Evolutionary conservation across 768 basidiomycete species (phyloP), one percentile per base, ranked within the genome.

Genomic region (Tricholoma furcatifolium): DNA sequence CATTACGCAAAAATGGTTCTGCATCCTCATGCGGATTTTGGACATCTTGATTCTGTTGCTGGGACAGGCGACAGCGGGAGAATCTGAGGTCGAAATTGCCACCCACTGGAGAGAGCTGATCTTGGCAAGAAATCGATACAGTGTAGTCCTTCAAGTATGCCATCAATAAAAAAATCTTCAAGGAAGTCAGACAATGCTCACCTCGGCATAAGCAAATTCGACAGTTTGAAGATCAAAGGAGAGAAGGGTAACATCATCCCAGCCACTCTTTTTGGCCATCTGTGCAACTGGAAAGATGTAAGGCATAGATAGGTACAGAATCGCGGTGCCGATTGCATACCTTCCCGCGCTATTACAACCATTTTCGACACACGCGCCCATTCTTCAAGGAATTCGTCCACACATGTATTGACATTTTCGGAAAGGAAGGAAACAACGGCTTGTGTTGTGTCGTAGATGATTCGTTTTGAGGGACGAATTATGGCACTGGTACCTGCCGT

Each of bases 321-420:
- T 15, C n/a, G n/a, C 7, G 43, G n/a, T n/a, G 35, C 20, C 2
- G 57, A 62, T 11, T 9, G n/a, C 47, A 42, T 63, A 91, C 92
- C 84, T 74, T 94, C 91, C 54, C 91, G 82, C 11, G 93, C 93
- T 50, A 96, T 93, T 23, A 94, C 90, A 11, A 94, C 91, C 81
- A 94, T 93, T 70, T 93, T 95, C 17, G 91, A 91, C 27, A 96
- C 89, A 41, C 88, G 77, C 36, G 91, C 90, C 92, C 93, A 96
- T 67, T 94, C 93, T 63, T 93, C 90, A 59, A 91, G 70, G 65
- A 97, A 94, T 60, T 93, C 88, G 54, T 89, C 88, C 17, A 97
- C 91, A 62, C 93, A 95, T 7, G 84, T 85, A 58, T 93, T 83
- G 58, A 95, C 87, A 62, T 93, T 81, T 59, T 91, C 88, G 1